A percentile compares a stretch with the other conserved stretches of the same genome.
These are phyloP conservation scores for Chrysoporthe austroafricana DNA, from an alignment of 2,329 filamentous ascomycete species.

Conservation along the genomic window DNA sequence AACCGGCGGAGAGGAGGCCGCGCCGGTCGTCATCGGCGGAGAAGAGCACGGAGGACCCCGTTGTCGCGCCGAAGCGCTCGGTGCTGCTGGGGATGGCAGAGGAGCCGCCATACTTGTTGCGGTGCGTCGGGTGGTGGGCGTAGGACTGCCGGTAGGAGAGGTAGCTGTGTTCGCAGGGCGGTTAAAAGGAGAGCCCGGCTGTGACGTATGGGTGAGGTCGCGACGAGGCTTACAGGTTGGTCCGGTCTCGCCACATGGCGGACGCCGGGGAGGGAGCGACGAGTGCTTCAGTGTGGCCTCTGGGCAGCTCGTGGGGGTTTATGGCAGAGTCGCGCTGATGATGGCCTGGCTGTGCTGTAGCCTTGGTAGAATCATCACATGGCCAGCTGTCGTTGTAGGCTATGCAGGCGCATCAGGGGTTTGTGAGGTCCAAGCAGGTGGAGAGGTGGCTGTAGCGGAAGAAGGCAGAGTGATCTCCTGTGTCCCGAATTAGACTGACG, in stretches of 20 bases:
- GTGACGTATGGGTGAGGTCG: slow-evolving; percentile 12
- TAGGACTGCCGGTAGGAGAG: slow-evolving; percentile 99
- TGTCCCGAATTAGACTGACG: slow-evolving; percentile 18
- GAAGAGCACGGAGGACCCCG: slow-evolving; percentile 58
- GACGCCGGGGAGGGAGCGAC: slow-evolving; percentile 46
- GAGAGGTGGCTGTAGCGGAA: background rate
- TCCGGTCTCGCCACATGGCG: slow-evolving; percentile 98
- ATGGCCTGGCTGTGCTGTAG: slow-evolving; percentile 6
- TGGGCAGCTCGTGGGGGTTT: slow-evolving; percentile 15
- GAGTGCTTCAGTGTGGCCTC: slow-evolving; percentile 28
- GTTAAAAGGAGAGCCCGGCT: slow-evolving; percentile 6
- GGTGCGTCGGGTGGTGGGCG: slow-evolving; percentile 89
- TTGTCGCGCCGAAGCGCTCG: slow-evolving; percentile 50
- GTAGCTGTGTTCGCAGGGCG: slow-evolving; percentile 64
- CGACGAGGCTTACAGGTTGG: slow-evolving; percentile 78
- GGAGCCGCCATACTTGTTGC: slow-evolving; percentile 66
- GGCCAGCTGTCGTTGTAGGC: slow-evolving; percentile 24
- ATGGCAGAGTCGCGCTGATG: background rate
- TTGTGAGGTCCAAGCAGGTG: slow-evolving; percentile 3
- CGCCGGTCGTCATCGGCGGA: slow-evolving; percentile 61
- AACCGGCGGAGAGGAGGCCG: slow-evolving; percentile 80
- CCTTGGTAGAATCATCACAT: slow-evolving; percentile 25
- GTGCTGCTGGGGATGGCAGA: slow-evolving; percentile 53
- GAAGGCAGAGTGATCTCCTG: background rate
- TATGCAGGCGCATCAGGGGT: slow-evolving; percentile 18